These are phyloP conservation scores for Cephalotrichum gorgonifer DNA, from an alignment of 2,329 filamentous ascomycete genomes.

Conservation along the genomic window DNA sequence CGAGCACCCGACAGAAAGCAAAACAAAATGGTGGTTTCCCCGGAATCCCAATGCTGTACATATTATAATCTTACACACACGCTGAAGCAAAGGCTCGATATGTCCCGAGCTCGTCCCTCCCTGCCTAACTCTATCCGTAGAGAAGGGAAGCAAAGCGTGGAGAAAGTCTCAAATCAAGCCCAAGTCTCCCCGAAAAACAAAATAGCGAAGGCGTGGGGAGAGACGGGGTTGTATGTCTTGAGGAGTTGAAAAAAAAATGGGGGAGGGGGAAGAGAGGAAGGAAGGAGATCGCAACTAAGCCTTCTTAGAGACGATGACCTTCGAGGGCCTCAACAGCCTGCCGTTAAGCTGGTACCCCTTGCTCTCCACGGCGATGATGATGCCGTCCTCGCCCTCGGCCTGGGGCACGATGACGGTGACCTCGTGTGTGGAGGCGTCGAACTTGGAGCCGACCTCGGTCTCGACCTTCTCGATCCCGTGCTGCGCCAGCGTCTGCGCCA, in stretches of 20 bases:
- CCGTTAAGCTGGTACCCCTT: conserved; percentile 96
- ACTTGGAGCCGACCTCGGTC: conserved; percentile 73
- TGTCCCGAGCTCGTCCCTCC: too few relatives aligned
- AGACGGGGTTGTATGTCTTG: too few relatives aligned
- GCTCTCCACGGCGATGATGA: conserved; percentile 84
- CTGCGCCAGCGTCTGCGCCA: conserved; percentile 83
- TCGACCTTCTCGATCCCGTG: conserved; percentile 80
- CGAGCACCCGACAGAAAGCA: too few relatives aligned
- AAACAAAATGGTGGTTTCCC: not conserved
- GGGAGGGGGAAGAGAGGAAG: not conserved
- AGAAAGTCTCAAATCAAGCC: too few relatives aligned
- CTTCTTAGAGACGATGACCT: conserved; percentile 95
- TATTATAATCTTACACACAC: conserved; percentile 6
- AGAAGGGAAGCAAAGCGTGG: not conserved
- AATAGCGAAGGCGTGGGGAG: too few relatives aligned
- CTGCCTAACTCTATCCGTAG: too few relatives aligned
- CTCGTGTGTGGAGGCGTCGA: conserved; percentile 95
- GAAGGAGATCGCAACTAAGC: conserved; percentile 17
- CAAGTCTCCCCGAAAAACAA: too few relatives aligned
- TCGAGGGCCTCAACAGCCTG: conserved; percentile 77
- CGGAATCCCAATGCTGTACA: not conserved
- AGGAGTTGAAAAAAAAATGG: not conserved
- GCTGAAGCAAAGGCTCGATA: not conserved
- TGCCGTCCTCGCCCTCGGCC: conserved; percentile 79
- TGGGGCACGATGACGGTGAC: conserved; percentile 89